Percentiles rank a stretch among this genome's conserved stretches.
These are phyloP conservation scores for Syncephalis plumigaleata DNA, from an alignment of 371 early-diverging fungal genomes.

Conservation along the genomic window DNA sequence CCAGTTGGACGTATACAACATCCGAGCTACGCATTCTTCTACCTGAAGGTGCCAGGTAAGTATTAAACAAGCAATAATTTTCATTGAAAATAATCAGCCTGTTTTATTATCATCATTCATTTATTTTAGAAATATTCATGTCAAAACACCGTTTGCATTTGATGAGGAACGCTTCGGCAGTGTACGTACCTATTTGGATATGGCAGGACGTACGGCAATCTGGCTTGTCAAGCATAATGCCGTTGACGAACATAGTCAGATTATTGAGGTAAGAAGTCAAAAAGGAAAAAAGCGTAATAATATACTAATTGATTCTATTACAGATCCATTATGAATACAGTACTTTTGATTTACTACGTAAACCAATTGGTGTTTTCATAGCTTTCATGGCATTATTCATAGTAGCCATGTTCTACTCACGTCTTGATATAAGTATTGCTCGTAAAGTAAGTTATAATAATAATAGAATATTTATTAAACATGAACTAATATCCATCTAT, in stretches of 20 bases:
- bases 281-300: not conserved
- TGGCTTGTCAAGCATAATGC: slow-evolving; percentile 40
- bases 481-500: too few relatives aligned
- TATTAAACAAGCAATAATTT: slow-evolving; percentile 2
- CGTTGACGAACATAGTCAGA: slow-evolving; percentile 31
- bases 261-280: slow-evolving; percentile 15
- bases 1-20: slow-evolving; percentile 38
- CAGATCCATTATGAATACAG: slow-evolving; percentile 2
- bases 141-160: slow-evolving; percentile 29
- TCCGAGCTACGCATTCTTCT: slow-evolving; percentile 57
- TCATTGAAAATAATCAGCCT: too few relatives aligned
- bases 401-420: not conserved
- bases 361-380: not conserved
- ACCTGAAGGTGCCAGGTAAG: slow-evolving; percentile 84
- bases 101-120: too few relatives aligned
- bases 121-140: slow-evolving; percentile 31
- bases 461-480: too few relatives aligned
- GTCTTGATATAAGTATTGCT: not conserved
- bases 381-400: not conserved
- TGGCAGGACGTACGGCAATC: slow-evolving; percentile 45
- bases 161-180: slow-evolving; percentile 17
- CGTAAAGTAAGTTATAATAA: too few relatives aligned
- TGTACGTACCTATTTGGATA: slow-evolving; percentile 53
- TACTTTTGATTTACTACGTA: slow-evolving; percentile 1
- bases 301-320: not conserved